Conservation (phyloP, 257 asterid genomes). For the Solanum medicagineum region DNA sequence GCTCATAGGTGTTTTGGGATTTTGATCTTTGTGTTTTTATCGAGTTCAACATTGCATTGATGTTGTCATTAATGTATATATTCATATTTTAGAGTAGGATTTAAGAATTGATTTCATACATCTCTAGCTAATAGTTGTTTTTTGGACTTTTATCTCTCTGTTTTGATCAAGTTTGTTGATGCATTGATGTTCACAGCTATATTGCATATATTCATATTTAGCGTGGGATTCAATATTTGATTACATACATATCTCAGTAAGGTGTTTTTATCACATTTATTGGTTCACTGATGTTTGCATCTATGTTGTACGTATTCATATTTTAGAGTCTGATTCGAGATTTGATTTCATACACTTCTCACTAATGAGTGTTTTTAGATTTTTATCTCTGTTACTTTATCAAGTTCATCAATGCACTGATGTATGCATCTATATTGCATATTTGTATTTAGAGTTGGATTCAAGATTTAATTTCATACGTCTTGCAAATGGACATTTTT, state of each 20-base stretch:
- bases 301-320: neutral
- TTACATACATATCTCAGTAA: neutral
- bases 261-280: neutral
- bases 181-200: neutral
- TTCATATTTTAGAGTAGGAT: neutral
- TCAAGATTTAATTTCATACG: neutral
- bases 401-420: neutral
- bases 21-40: neutral
- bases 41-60: neutral
- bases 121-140: neutral
- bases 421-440: neutral
- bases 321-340: neutral
- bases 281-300: neutral
- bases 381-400: neutral
- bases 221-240: neutral
- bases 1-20: neutral
- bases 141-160: neutral
- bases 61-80: neutral
- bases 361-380: neutral
- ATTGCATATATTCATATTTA: neutral
- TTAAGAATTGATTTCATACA: neutral
- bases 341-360: neutral
- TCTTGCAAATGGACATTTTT: neutral
- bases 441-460: neutral
- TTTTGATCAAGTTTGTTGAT: neutral